Evolutionary conservation across 768 basidiomycete species (phyloP).

Genomic region (Pleurotus sapidus): DNA sequence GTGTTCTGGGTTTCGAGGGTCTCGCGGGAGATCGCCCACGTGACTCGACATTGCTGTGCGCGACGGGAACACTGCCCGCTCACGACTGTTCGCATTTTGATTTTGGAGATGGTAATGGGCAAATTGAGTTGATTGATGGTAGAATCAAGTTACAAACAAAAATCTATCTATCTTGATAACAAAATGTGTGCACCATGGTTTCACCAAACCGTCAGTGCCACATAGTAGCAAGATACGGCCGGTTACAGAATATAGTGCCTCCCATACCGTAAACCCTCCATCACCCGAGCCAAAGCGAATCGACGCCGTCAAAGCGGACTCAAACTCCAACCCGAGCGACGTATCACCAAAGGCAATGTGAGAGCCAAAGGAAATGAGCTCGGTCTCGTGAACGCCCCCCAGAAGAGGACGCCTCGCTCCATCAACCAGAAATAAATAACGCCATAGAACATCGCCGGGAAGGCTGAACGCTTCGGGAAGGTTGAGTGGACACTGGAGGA

Average conservation of each 20-base stretch:
- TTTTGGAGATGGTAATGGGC: too few relatives aligned
- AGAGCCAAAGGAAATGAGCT: slow-evolving; percentile 34
- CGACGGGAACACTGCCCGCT: background rate
- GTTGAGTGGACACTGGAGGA: slow-evolving; percentile 68
- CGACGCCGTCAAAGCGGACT: slow-evolving; percentile 53
- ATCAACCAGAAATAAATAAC: slow-evolving; percentile 67
- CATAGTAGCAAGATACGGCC: slow-evolving; percentile 76
- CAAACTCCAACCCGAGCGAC: slow-evolving; percentile 25
- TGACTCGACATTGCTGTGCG: slow-evolving; percentile 1
- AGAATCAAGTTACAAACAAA: background rate
- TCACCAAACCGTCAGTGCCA: slow-evolving; percentile 79
- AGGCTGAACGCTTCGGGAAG: slow-evolving; percentile 58
- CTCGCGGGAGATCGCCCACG: background rate
- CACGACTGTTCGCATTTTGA: background rate
- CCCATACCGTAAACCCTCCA: slow-evolving; percentile 40
- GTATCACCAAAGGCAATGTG: slow-evolving; percentile 8
- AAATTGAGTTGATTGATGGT: background rate
- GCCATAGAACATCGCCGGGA: slow-evolving; percentile 46
- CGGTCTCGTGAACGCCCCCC: slow-evolving; percentile 35
- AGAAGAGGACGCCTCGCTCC: slow-evolving; percentile 60
- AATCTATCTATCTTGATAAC: background rate
- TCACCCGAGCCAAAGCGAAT: slow-evolving; percentile 33
- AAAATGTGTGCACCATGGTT: slow-evolving; percentile 76
- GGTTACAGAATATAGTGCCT: slow-evolving; percentile 84
- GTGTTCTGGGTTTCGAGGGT: background rate